Base-by-base conservation (phyloP, 495 filamentous ascomycete species). In the Penicillium subrubescens region DNA sequence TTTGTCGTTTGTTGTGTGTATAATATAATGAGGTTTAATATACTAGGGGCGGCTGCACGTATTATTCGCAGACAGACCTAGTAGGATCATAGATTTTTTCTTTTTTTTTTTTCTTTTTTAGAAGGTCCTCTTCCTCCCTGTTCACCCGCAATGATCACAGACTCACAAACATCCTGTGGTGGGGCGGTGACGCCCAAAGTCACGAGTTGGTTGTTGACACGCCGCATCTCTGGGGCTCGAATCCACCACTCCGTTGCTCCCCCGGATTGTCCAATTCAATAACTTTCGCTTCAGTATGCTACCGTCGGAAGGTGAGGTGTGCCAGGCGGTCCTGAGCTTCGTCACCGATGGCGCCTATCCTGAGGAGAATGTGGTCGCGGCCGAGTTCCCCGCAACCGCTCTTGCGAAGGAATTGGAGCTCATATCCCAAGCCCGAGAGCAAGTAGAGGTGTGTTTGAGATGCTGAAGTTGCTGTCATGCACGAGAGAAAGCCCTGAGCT, bases 261-360 rank as follows among this genome's bases (percentile, higher is more conserved):
- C 50, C 31, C 25, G 25, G 34, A 14, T 51, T 21, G 29, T 51
- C 55, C 46, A 41, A 31, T 37, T 44, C 21, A 19, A 19, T 35
- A 35, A 52, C 27, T 52, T 34, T 39, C 34, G 17, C 48, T 29
- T 37, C 33, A 60, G 41, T 41, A 67, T 64, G 62, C 19, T 57
- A 17, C 52, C 17, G 11, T 64, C 61, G 17, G 63, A 65, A 51
- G 17, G 44, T 17, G 75, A 80, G 48, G 72, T 94, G 62, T 87
- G 87, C 60, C 81, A 87, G 62, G 89, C 90, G 0, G 78, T 96
- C 27, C 84, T 96, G 39, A 79, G 88, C 54, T 94, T 91, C 70
- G 85, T 92, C 39, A 72, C 87, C n/a, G 75, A 89, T 44, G 89
- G 90, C 46, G 67, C 75, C 23, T 96, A 93, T 71, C 92, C 93